Base-by-base conservation (phyloP, 78 protist species). In the Dictyostelium capitatum region DNA sequence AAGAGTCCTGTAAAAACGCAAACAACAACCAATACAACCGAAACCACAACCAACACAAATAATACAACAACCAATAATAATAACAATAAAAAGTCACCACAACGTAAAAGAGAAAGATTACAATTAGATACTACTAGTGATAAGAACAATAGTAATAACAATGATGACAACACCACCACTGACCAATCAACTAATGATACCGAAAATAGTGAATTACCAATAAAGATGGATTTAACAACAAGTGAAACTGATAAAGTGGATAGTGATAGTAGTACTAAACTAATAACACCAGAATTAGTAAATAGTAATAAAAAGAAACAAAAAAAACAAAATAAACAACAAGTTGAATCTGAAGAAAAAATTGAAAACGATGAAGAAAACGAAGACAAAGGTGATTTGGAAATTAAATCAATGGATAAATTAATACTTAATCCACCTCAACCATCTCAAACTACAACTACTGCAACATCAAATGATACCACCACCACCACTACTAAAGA, bases 61-160 rank as follows among this genome's bases (percentile, higher is more conserved):
- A 25, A 1, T 1, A 19, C 37, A 17, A 56, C 8, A 12, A 69
- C 1, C 28, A 43, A 4, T 41, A 50, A 12, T 2, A 6, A 43
- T 14, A 51, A 51, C 1, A 12, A 70, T 70, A 2, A 70, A 14
- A 19, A 6, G 54, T 19, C 83, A 54, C 12, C 83, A 20, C 25
- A 54, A 78, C 48, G 37, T 25, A 32, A 78, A 78, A 53, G 83
- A 78, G 41, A 78, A 78, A 57, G 64, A 78, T 30, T 67, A 32
- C 75, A 67, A 32, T 41, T 67, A 30, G 75, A 67, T 17, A 32
- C 12, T 15, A 43, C 17, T 67, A 46, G 56, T 15, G 41, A 57
- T 51, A 46, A 78, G 15, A 53, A 32, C 6, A 30, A 19, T 57
- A 19, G 14, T 54, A 19, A 54, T 41, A 20, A 30, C 67, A 54